Conservation (phyloP, 495 filamentous ascomycete genomes). For the Xanthoparmelia taractica region DNA sequence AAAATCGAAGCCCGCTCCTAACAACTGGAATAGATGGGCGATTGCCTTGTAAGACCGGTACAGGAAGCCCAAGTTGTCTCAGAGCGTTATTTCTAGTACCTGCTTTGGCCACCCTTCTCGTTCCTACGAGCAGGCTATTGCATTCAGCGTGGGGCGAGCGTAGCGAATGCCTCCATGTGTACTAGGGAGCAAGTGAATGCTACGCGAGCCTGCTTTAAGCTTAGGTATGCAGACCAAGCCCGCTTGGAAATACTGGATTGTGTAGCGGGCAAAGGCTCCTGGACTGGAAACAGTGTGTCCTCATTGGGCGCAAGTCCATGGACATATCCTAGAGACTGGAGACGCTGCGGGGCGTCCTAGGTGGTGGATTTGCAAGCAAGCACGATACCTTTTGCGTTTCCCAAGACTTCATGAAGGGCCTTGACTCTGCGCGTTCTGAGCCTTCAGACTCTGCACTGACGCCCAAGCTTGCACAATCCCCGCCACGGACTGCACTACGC, state of each 20-base stretch:
- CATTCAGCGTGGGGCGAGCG: background rate
- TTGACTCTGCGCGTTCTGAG: background rate
- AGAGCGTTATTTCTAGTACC: background rate
- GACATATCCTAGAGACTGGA: background rate
- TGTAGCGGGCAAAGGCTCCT: background rate
- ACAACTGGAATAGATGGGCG: no score
- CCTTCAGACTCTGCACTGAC: slow-evolving; percentile 20
- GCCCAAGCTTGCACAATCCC: slow-evolving; percentile 41
- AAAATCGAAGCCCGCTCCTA: no score
- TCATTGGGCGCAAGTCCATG: background rate
- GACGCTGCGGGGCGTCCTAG: background rate
- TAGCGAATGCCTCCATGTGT: background rate
- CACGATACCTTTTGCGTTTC: background rate
- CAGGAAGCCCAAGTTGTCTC: background rate
- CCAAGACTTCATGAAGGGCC: background rate
- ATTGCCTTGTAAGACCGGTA: background rate
- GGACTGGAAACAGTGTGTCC: background rate
- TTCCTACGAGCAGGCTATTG: background rate
- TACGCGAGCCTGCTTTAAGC: background rate
- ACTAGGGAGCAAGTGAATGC: background rate
- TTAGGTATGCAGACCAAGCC: background rate
- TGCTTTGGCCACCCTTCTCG: background rate
- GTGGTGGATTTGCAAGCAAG: background rate
- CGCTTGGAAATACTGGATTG: background rate
- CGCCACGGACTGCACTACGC: slow-evolving; percentile 42